These are phyloP conservation scores for Trametes elegans DNA, from an alignment of 768 basidiomycete genomes.

Conservation along the genomic window DNA sequence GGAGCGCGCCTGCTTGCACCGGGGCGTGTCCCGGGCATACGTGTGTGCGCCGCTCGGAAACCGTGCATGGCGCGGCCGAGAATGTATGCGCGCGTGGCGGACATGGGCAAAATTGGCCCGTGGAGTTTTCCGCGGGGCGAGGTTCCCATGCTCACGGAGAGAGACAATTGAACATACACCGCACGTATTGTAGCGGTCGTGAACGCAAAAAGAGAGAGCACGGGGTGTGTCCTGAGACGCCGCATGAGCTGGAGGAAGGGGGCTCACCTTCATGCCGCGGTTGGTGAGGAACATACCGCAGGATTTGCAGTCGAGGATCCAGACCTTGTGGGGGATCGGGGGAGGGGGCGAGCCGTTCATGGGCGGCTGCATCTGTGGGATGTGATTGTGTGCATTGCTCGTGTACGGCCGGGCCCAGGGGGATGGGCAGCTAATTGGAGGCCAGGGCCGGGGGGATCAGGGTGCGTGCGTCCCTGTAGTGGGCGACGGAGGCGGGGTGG, in stretches of 20 bases:
- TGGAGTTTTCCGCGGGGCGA: too few relatives aligned
- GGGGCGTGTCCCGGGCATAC: neutral
- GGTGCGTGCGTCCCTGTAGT: slow-evolving; percentile 1
- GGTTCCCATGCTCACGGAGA: neutral
- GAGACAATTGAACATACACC: neutral
- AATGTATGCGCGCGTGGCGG: neutral
- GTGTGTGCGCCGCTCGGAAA: neutral
- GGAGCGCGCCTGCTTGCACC: neutral
- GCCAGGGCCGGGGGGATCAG: neutral
- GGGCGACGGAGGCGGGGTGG: slow-evolving; percentile 7
- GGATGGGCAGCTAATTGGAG: neutral
- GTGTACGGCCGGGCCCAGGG: slow-evolving; percentile 1
- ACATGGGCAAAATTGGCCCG: too few relatives aligned
- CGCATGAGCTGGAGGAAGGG: neutral
- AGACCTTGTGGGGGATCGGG: slow-evolving; percentile 64
- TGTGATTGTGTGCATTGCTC: slow-evolving; percentile 5
- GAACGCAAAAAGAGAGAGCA: neutral
- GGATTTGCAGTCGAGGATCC: slow-evolving; percentile 74
- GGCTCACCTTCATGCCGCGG: slow-evolving; percentile 77
- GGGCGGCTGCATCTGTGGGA: slow-evolving; percentile 9
- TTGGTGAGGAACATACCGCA: slow-evolving; percentile 78
- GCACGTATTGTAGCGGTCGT: neutral
- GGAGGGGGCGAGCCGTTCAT: slow-evolving; percentile 19
- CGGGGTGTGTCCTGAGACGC: too few relatives aligned
- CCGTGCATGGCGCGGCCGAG: neutral